Percentiles rank a stretch among this genome's conserved stretches.
These are phyloP conservation scores for Entophlyctis luteolus DNA, from an alignment of 192 early-diverging fungal genomes.

Conservation along the genomic window DNA sequence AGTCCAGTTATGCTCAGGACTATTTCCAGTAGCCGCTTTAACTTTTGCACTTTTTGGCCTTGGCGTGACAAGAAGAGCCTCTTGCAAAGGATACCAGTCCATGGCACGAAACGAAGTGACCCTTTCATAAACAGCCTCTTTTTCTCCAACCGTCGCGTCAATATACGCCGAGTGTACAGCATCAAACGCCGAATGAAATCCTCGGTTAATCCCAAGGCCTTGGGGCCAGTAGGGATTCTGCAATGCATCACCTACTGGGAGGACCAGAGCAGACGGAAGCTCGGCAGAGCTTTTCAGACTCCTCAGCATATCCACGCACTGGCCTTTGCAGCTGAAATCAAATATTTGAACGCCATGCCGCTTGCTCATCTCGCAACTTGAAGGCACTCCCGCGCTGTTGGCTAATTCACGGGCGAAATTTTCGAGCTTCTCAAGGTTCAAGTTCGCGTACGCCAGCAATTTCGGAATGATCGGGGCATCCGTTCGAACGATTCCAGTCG, in stretches of 20 bases:
- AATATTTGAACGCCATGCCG: slow-evolving; percentile 47
- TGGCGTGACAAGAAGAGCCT: neutral
- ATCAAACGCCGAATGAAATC: slow-evolving; percentile 41
- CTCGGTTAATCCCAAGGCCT: slow-evolving; percentile 47
- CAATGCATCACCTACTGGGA: slow-evolving; percentile 40
- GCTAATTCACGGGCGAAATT: slow-evolving; percentile 30
- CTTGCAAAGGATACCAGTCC: slow-evolving; percentile 19
- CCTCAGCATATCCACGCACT: slow-evolving; percentile 18
- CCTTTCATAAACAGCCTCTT: neutral
- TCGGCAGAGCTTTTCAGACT: neutral
- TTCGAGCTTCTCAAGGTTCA: slow-evolving; percentile 31
- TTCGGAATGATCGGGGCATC: slow-evolving; percentile 19
- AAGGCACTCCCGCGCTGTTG: slow-evolving; percentile 28
- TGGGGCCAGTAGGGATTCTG: slow-evolving; percentile 51
- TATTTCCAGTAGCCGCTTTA: neutral
- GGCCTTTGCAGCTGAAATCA: slow-evolving; percentile 41
- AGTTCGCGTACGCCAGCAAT: slow-evolving; percentile 28
- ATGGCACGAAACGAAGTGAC: slow-evolving; percentile 5
- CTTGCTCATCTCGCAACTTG: slow-evolving; percentile 14
- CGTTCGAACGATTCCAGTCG: slow-evolving; percentile 24
- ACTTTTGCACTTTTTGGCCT: neutral
- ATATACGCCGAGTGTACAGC: slow-evolving; percentile 31
- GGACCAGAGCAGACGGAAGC: slow-evolving; percentile 2
- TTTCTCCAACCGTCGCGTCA: neutral
- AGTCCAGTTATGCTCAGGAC: slow-evolving; percentile 3